Conservation (phyloP, 495 filamentous ascomycete species). For the Tuber aestivum region DNA sequence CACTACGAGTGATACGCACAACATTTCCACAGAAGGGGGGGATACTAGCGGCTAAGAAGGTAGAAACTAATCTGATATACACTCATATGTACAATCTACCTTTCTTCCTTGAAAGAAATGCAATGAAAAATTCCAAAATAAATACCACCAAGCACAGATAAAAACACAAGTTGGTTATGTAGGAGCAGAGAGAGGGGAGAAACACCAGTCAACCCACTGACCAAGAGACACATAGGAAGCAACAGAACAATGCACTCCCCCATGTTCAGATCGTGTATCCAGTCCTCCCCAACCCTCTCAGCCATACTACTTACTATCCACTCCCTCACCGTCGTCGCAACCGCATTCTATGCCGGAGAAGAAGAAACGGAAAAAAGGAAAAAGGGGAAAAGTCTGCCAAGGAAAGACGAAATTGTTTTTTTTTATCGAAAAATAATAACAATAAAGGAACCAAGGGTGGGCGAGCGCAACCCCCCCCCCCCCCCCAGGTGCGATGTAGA, state of each 20-base stretch:
- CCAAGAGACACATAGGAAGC: background rate
- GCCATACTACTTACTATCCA: background rate
- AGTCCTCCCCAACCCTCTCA: background rate
- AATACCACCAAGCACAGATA: background rate
- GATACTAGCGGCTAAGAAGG: background rate
- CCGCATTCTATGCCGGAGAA: background rate
- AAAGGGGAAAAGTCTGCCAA: background rate
- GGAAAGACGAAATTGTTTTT: background rate
- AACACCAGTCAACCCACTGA: background rate
- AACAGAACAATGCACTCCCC: background rate
- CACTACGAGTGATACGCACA: background rate
- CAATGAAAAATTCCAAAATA: background rate
- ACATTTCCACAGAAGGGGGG: background rate
- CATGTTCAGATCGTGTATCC: background rate
- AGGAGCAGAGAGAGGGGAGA: background rate
- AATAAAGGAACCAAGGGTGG: background rate
- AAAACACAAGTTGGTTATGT: background rate
- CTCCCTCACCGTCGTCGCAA: background rate
- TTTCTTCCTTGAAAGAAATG: background rate
- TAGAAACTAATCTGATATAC: background rate
- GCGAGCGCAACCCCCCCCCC: background rate
- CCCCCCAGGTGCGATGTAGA: background rate
- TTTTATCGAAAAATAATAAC: constrained; percentile 1
- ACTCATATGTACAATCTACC: constrained; percentile 2
- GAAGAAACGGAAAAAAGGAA: background rate